Percentiles rank a stretch among this genome's conserved stretches.
Evolutionary conservation across 352 stramenopile genomes (phyloP).

Genomic region (Aphanomyces invadans): DNA sequence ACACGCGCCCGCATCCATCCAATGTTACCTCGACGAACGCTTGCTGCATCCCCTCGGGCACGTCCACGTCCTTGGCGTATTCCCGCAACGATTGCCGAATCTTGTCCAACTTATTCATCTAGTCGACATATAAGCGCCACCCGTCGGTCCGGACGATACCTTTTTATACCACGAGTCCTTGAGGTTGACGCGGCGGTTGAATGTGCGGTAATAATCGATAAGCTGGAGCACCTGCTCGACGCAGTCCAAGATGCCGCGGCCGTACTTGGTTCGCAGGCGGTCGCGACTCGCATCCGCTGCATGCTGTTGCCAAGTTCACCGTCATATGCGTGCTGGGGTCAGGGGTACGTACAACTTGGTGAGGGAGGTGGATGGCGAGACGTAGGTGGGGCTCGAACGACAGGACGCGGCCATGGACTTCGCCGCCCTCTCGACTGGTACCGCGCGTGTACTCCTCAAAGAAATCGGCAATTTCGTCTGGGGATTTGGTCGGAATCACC

Average conservation of each 20-base stretch:
- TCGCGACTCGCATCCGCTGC: constrained; percentile 18
- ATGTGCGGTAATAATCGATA: constrained; percentile 76
- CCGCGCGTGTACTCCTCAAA: background rate
- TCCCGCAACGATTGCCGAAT: constrained; percentile 59
- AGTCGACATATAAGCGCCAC: background rate
- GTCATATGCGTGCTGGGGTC: constrained; percentile 14
- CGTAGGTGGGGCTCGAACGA: constrained; percentile 23
- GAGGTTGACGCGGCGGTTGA: constrained; percentile 61
- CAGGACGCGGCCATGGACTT: background rate
- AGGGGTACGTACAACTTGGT: constrained; percentile 41
- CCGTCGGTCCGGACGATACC: background rate
- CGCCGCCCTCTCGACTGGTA: background rate
- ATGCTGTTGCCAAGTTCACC: background rate
- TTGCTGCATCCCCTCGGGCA: constrained; percentile 40
- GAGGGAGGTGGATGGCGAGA: constrained; percentile 35
- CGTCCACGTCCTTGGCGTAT: constrained; percentile 59
- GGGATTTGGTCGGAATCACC: background rate
- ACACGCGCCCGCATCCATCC: too few relatives aligned
- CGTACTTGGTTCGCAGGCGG: constrained; percentile 58
- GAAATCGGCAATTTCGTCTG: background rate
- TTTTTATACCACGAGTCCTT: constrained; percentile 55
- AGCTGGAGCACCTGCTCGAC: constrained; percentile 70
- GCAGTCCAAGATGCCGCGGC: constrained; percentile 43
- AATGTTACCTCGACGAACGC: constrained; percentile 50
- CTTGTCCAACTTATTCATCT: constrained; percentile 63